phyloP scores from a whole-genome alignment of 192 early-diverging fungal species.

The Coemansia sp. region DNA sequence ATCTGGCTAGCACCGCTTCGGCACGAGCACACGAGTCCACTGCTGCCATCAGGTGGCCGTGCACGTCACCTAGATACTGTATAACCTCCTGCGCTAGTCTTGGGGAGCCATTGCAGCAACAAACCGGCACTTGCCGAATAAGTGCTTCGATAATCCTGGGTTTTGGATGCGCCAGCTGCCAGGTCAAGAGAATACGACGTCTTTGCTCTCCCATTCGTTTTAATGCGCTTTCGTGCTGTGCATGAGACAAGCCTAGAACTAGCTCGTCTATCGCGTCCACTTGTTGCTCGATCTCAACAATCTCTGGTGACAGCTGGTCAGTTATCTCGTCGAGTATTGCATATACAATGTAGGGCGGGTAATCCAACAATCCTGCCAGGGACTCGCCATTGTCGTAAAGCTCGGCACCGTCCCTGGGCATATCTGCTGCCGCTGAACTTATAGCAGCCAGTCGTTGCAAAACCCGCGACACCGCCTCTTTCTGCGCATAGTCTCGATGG shows the following conservation, averaged over 20 bases:
- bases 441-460: conserved; percentile 38
- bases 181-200: conserved; percentile 66
- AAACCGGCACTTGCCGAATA: conserved; percentile 19
- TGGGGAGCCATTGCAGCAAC: not conserved
- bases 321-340: conserved; percentile 91
- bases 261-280: conserved; percentile 95
- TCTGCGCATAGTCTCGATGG: conserved; percentile 21
- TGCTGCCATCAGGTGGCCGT: conserved; percentile 39
- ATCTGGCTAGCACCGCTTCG: conserved; percentile 67
- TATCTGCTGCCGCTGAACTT: conserved; percentile 2
- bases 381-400: conserved; percentile 10
- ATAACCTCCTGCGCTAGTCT: conserved; percentile 38
- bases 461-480: conserved; percentile 19
- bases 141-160: conserved; percentile 68
- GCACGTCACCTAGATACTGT: conserved; percentile 54
- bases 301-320: conserved; percentile 81
- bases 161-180: conserved; percentile 69
- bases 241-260: conserved; percentile 85
- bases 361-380: conserved; percentile 31
- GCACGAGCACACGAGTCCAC: conserved; percentile 44
- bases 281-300: conserved; percentile 84
- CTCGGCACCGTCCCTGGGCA: not conserved
- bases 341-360: conserved; percentile 90
- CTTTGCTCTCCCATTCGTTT: conserved; percentile 72
- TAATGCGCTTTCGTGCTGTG: conserved; percentile 76